Evolutionary conservation across 2,329 filamentous ascomycete genomes (phyloP).

Genomic region (Colletotrichum cordylinicola): DNA sequence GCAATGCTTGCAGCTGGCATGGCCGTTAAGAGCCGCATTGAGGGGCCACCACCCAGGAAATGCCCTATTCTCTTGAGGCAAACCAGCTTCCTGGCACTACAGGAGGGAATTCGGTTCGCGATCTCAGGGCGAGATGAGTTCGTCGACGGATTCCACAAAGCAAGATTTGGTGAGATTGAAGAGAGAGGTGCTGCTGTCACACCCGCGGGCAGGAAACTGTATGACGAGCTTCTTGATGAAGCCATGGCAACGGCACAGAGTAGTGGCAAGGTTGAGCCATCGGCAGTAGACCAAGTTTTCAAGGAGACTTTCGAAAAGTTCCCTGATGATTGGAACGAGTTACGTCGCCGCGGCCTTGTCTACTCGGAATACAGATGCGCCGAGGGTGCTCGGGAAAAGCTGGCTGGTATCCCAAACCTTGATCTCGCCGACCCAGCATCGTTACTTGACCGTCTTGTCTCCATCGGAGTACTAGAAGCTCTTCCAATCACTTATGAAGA

Average conservation of each 20-base stretch:
- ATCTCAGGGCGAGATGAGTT: conserved; percentile 5
- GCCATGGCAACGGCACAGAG: conserved; percentile 24
- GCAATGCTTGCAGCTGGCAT: conserved; percentile 47
- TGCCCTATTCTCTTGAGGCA: conserved; percentile 56
- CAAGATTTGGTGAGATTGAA: conserved; percentile 59
- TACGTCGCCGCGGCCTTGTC: conserved; percentile 40
- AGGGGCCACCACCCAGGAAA: conserved; percentile 50
- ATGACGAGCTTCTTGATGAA: conserved; percentile 46
- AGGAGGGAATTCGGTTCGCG: conserved; percentile 50
- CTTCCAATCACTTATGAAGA: conserved; percentile 59
- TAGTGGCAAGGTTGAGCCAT: neutral
- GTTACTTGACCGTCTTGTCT: conserved; percentile 36
- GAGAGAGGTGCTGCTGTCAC: conserved; percentile 58
- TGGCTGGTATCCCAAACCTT: neutral
- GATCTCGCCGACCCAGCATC: no score
- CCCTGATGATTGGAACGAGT: conserved; percentile 45
- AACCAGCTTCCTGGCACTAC: conserved; percentile 58
- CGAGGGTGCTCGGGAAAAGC: neutral
- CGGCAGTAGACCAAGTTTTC: conserved; percentile 26
- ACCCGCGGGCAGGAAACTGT: conserved; percentile 45
- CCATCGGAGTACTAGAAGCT: conserved; percentile 35
- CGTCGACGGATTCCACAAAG: conserved; percentile 45
- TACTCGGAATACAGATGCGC: conserved; percentile 41
- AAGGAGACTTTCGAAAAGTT: conserved; percentile 37
- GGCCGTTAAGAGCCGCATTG: conserved; percentile 52